Evolutionary conservation across 225 moss, liverwort and hornwort genomes (phyloP).

Genomic region (Takakia lepidozioides): DNA sequence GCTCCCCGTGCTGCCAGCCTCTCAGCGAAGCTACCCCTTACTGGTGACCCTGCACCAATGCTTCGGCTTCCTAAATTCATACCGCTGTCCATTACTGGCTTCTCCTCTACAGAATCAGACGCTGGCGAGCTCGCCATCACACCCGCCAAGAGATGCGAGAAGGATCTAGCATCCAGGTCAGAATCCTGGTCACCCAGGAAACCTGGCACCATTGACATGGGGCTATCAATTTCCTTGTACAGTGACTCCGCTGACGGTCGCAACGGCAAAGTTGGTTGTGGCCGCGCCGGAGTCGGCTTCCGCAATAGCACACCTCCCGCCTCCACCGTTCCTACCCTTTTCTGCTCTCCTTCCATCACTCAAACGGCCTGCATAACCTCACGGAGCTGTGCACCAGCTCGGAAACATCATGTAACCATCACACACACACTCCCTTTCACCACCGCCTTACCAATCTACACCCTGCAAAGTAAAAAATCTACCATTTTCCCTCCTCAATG

Average conservation of each 20-base stretch:
- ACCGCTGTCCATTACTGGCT: slow-evolving; percentile 32
- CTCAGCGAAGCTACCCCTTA: slow-evolving; percentile 79
- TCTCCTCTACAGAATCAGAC: slow-evolving; percentile 28
- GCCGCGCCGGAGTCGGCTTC: slow-evolving; percentile 40
- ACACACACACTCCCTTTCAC: too few relatives aligned
- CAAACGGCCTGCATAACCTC: too few relatives aligned
- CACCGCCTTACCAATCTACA: too few relatives aligned
- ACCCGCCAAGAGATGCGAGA: slow-evolving; percentile 68
- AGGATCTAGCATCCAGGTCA: slow-evolving; percentile 56
- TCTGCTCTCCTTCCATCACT: too few relatives aligned
- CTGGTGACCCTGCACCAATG: slow-evolving; percentile 39
- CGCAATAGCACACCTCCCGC: too few relatives aligned
- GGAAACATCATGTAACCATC: too few relatives aligned
- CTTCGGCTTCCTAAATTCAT: slow-evolving; percentile 24
- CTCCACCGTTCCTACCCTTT: too few relatives aligned
- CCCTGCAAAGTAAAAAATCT: too few relatives aligned
- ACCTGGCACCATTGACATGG: slow-evolving; percentile 82
- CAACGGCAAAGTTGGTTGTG: slow-evolving; percentile 35
- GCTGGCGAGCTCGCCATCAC: slow-evolving; percentile 54
- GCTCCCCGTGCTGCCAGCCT: slow-evolving; percentile 68
- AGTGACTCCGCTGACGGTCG: slow-evolving; percentile 5
- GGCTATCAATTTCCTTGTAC: slow-evolving; percentile 50
- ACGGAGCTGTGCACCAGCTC: too few relatives aligned
- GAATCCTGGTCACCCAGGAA: slow-evolving; percentile 67
- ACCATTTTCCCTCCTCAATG: too few relatives aligned